Evolutionary conservation across 2,329 filamentous ascomycete species (phyloP).

Genomic region (Mycocentrospora acerina): DNA sequence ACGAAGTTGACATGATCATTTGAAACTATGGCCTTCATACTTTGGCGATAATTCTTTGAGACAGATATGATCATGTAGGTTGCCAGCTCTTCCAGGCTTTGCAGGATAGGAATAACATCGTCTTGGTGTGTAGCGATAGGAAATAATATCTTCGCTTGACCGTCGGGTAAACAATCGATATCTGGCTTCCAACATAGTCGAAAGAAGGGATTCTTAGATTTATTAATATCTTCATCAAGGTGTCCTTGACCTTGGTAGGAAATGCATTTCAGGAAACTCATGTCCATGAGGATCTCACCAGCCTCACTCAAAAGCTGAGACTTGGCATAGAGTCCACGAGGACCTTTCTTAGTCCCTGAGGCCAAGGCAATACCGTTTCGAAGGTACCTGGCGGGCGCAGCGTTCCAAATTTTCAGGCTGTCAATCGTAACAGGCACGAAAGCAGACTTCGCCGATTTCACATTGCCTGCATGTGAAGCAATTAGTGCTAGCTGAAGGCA

Average conservation of each 20-base stretch:
- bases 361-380: too few relatives aligned
- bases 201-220: conserved; percentile 6
- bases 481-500: conserved; percentile 29
- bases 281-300: conserved; percentile 9
- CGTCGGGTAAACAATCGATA: conserved; percentile 5
- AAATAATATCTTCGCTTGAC: conserved; percentile 6
- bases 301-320: not conserved
- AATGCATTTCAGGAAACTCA: conserved; percentile 7
- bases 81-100: conserved; percentile 1
- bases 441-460: conserved; percentile 6
- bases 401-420: conserved; percentile 18
- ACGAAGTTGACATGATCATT: conserved; percentile 2
- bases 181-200: conserved; percentile 24
- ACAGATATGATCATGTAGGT: conserved; percentile 1
- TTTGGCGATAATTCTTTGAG: too few relatives aligned
- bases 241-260: not conserved
- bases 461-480: conserved; percentile 16
- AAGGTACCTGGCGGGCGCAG: too few relatives aligned
- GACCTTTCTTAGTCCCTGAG: too few relatives aligned
- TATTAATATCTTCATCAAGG: not conserved
- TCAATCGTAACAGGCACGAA: conserved; percentile 19
- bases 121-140: not conserved
- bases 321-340: conserved; percentile 1
- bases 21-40: not conserved
- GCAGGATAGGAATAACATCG: not conserved